Evolutionary conservation across 257 asterid species (phyloP), one percentile per base, ranked within the genome.

Genomic region (Coffea canephora): DNA sequence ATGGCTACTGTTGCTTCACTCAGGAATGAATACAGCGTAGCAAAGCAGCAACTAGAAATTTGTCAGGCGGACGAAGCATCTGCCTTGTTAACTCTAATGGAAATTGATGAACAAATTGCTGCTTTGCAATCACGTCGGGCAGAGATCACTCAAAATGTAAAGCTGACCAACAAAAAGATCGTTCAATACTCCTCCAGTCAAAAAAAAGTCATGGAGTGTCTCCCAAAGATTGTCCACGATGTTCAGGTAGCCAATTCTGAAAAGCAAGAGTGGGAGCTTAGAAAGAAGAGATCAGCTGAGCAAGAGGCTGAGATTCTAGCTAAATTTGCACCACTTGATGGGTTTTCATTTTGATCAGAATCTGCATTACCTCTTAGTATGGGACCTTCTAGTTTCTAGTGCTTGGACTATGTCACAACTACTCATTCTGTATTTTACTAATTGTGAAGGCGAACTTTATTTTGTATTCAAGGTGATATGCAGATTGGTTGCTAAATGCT

Each of bases 211-310:
- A 75, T 76, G 70, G 85, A 48, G 36, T 54, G 59, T 23, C 79
- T 88, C 23, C 89, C 84, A 4, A 86, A 78, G 83, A 80, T 85
- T 59, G 89, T 82, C 55, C 81, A 80, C 18, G 89, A 82, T 59
- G 85, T 86, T 59, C 86, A 82, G 83, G 69, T 68, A n/a, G 91
- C 89, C 23, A 84, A 83, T 45, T 77, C 88, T 3, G 78, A 78
- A 69, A 78, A 49, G 65, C 25, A 79, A 13, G 79, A 67, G 23
- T 85, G 89, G 89, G 86, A 84, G 86, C 66, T 76, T 62, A 86
- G 77, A 79, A 79, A 73, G 66, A 54, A 85, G 77, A 78, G 81
- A 25, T 77, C 88, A 21, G 85, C 78, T 16, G 81, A 80, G 78
- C 79, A 82, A 50, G 89, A 80, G 69, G 67, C 79, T 1, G 85